Conservation (phyloP, 2,329 filamentous ascomycete species). For the Claviceps sp. region DNA sequence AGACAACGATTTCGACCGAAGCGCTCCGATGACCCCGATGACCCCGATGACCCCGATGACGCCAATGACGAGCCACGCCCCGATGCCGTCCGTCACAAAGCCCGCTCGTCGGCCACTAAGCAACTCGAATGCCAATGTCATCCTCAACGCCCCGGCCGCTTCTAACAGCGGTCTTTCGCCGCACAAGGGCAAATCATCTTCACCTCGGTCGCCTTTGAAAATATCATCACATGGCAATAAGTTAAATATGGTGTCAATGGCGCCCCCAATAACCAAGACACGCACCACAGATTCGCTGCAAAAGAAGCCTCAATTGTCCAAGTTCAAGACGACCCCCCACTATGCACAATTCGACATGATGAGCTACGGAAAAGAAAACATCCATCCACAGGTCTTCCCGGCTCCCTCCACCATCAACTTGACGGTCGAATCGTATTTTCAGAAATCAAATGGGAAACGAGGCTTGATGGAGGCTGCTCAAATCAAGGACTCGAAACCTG, state of each 20-base stretch:
- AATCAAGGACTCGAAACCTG: conserved; percentile 51
- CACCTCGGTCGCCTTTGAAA: conserved; percentile 45
- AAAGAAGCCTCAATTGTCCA: conserved; percentile 51
- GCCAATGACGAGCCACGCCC: conserved; percentile 34
- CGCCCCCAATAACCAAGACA: conserved; percentile 42
- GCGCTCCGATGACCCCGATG: conserved; percentile 24
- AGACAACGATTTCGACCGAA: conserved; percentile 34
- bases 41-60: no score
- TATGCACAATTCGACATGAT: conserved; percentile 33
- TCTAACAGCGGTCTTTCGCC: conserved; percentile 50
- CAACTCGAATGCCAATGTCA: conserved; percentile 44
- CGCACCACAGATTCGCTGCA: conserved; percentile 53
- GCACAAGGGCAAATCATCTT: conserved; percentile 50
- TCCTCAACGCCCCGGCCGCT: conserved; percentile 49
- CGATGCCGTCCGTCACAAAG: conserved; percentile 39
- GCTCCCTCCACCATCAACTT: conserved; percentile 33
- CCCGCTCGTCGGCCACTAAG: conserved; percentile 34
- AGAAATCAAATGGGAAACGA: conserved; percentile 43
- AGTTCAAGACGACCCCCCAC: conserved; percentile 43
- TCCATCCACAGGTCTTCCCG: conserved; percentile 36
- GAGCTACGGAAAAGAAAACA: conserved; percentile 42
- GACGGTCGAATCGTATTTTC: conserved; percentile 38
- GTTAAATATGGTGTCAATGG: conserved; percentile 54
- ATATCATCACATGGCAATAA: conserved; percentile 38
- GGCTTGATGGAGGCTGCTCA: conserved; percentile 59